Percentiles rank a stretch among this genome's conserved stretches.
Evolutionary conservation across 2,329 filamentous ascomycete genomes (phyloP).

Genomic region (Aspergillus viridinutans): DNA sequence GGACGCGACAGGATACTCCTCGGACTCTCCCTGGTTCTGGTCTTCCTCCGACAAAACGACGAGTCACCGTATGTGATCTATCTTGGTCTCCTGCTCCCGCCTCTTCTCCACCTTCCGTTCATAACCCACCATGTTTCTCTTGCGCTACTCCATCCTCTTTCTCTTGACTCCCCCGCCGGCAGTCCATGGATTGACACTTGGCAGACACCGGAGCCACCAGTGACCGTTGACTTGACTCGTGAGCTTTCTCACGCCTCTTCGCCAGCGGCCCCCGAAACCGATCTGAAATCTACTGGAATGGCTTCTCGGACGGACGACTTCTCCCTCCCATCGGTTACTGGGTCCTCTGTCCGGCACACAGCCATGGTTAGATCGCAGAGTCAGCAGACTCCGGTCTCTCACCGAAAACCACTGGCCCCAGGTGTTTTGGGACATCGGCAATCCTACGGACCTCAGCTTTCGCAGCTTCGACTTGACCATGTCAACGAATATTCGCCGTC

Average conservation of each 20-base stretch:
- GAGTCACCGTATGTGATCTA: slow-evolving; percentile 44
- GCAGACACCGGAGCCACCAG: slow-evolving; percentile 38
- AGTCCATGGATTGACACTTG: slow-evolving; percentile 40
- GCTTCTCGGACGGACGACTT: slow-evolving; percentile 23
- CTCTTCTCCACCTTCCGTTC: slow-evolving; percentile 20
- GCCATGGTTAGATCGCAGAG: slow-evolving; percentile 39
- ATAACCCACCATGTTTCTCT: slow-evolving; percentile 22
- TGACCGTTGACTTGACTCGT: slow-evolving; percentile 29
- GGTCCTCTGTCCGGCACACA: slow-evolving; percentile 27
- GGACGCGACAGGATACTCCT: slow-evolving; percentile 39
- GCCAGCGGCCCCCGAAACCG: slow-evolving; percentile 21
- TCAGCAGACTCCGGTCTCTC: slow-evolving; percentile 32
- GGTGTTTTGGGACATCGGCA: slow-evolving; percentile 27
- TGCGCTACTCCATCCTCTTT: slow-evolving; percentile 15
- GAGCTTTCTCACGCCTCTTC: slow-evolving; percentile 28
- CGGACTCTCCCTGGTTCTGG: slow-evolving; percentile 37
- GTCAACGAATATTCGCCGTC: slow-evolving; percentile 41
- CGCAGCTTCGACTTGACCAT: slow-evolving; percentile 29
- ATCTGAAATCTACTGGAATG: slow-evolving; percentile 22
- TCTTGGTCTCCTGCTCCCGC: slow-evolving; percentile 37
- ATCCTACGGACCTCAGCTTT: slow-evolving; percentile 27
- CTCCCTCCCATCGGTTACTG: slow-evolving; percentile 20
- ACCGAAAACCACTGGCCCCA: slow-evolving; percentile 23
- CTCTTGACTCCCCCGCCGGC: slow-evolving; percentile 22
- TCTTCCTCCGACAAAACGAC: slow-evolving; percentile 40